Conservation (phyloP, 2,329 filamentous ascomycete genomes). For the Coniochaeta pulveracea region DNA sequence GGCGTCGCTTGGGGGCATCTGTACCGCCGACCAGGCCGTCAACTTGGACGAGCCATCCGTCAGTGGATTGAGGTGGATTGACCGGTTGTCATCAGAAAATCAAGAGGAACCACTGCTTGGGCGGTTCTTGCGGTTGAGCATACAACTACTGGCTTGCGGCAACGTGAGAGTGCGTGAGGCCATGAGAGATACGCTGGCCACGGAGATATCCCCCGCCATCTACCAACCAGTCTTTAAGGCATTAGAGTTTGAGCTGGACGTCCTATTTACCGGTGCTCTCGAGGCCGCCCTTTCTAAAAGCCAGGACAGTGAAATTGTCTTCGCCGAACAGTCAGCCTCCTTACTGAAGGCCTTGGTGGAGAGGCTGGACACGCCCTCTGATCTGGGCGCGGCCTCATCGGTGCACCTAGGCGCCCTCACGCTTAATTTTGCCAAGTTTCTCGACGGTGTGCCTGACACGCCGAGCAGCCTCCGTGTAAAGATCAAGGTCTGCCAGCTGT, state of each 20-base stretch:
- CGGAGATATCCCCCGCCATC: constrained; percentile 50
- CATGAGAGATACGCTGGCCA: constrained; percentile 53
- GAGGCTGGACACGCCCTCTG: constrained; percentile 49
- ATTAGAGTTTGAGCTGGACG: constrained; percentile 53
- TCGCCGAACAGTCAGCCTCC: constrained; percentile 56
- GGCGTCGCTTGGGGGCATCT: constrained; percentile 54
- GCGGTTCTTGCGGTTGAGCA: constrained; percentile 50
- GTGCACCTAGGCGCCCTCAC: constrained; percentile 53
- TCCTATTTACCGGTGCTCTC: constrained; percentile 46
- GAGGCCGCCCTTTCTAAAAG: constrained; percentile 38
- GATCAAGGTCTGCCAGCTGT: constrained; percentile 58
- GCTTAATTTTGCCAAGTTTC: constrained; percentile 55
- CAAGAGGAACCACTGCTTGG: constrained; percentile 49
- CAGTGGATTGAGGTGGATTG: constrained; percentile 52
- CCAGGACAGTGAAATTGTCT: constrained; percentile 50
- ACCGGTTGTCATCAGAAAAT: constrained; percentile 44
- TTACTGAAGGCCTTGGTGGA: constrained; percentile 54
- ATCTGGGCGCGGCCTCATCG: constrained; percentile 49
- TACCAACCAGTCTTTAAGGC: constrained; percentile 53
- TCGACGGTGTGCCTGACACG: constrained; percentile 46
- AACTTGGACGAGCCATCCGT: constrained; percentile 46
- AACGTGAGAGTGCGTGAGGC: constrained; percentile 56
- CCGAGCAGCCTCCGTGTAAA: constrained; percentile 49
- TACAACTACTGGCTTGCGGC: constrained; percentile 52
- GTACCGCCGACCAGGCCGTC: constrained; percentile 46